phyloP scores from a whole-genome alignment of 2,329 filamentous ascomycete genomes.

The Bimuria novae-zelandiae region DNA sequence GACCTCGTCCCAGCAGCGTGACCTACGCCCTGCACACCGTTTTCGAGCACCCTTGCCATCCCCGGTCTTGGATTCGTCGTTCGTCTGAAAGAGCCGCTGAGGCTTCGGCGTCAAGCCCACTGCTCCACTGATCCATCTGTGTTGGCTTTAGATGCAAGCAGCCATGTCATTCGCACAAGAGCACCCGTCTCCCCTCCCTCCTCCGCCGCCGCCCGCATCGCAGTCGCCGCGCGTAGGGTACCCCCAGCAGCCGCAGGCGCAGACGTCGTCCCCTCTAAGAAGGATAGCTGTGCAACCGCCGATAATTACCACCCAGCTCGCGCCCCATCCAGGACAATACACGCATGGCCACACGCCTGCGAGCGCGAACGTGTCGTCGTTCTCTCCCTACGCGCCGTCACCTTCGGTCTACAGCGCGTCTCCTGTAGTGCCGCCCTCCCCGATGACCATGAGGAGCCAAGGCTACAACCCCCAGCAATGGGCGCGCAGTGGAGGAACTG shows the following conservation, averaged over 20 bases:
- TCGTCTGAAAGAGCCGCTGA: constrained; percentile 35
- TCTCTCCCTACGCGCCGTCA: constrained; percentile 43
- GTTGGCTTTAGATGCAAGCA: not conserved
- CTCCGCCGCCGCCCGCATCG: constrained; percentile 30
- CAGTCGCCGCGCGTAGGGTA: constrained; percentile 14
- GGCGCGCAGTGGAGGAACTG: constrained; percentile 46
- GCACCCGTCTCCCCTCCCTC: constrained; percentile 28
- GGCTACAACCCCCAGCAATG: constrained; percentile 57
- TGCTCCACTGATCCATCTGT: not conserved
- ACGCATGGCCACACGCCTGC: constrained; percentile 47
- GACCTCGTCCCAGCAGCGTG: constrained; percentile 15
- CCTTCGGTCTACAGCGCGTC: constrained; percentile 22
- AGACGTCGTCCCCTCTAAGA: constrained; percentile 36
- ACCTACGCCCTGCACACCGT: constrained; percentile 15
- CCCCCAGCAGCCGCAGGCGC: constrained; percentile 20
- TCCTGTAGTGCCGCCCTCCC: constrained; percentile 24
- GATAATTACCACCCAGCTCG: constrained; percentile 47
- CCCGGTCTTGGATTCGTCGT: constrained; percentile 11
- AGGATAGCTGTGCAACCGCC: constrained; percentile 49
- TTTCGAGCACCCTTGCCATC: not conserved
- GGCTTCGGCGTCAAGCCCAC: constrained; percentile 34
- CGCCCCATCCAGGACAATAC: constrained; percentile 40
- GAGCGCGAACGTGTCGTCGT: constrained; percentile 45
- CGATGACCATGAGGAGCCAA: constrained; percentile 43
- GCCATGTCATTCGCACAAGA: constrained; percentile 22